Evolutionary conservation across 129 eudicot genomes (phyloP), one percentile per base, ranked within the genome.

Genomic region (Helianthus tuberosus): DNA sequence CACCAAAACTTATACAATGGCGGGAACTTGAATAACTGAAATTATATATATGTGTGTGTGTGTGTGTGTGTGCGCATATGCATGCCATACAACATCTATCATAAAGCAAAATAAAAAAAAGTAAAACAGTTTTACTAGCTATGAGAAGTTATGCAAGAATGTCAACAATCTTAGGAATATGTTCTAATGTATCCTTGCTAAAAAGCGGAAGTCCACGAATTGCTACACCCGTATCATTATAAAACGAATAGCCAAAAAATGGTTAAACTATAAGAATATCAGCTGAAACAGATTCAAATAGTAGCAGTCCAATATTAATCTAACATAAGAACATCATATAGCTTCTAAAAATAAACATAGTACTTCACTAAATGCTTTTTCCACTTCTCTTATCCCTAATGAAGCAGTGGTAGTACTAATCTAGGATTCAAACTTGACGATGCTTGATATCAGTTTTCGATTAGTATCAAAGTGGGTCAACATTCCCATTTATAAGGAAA

Each of bases 181-280:
- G 91, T 70, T 89, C 98, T 0, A 96, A 96, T 35, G 95, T 90
- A 77, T 93, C 98, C 87, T 93, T 93, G 79, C 98, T 89, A 74
- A 93, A 93, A 57, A 93, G 92, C 35, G 96, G 96, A 71, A 93
- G 98, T 43, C 98, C 96, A 12, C 98, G 94, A 63, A 93, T 93
- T 25, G 98, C 98, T 93, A 96, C 75, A 93, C 95, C 52, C 96
- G 85, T 71, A 73, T 79, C 79, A 73, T 32, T 39, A 73, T 44
- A 46, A 25, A 61, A 68, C 48, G 54, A 68, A 51, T 16, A 74
- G 11, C 59, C 65, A 61, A 65, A 61, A 61, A 49, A 5, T n/a
- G 14, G 2, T 8, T 51, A 32, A 69, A 49, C 51, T 71, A 63
- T 41, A 58, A 32, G 43, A 3, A 64, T 10, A 15, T 69, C 32